Evolutionary conservation across 2,329 filamentous ascomycete species (phyloP).

Genomic region (Podosphaera fusca): DNA sequence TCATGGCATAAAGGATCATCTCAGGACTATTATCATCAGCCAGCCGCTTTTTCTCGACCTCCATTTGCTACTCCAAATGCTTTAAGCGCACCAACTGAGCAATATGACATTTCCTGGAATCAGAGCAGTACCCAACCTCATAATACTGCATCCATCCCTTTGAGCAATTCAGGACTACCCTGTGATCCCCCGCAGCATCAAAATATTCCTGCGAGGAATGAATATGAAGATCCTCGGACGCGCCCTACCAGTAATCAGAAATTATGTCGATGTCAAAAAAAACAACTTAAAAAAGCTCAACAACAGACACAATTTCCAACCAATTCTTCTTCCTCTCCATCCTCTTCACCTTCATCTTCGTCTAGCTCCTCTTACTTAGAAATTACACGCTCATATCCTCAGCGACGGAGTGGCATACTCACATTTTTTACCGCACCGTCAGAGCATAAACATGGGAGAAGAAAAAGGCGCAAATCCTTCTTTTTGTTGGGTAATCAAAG

Average conservation of each 20-base stretch:
- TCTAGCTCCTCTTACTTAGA: conserved; percentile 25
- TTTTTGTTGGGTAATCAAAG: conserved; percentile 33
- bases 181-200: no score
- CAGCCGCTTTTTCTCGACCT: no score
- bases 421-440: conserved; percentile 41
- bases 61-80: no score
- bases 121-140: no score
- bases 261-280: neutral
- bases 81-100: no score
- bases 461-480: conserved; percentile 22
- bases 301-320: neutral
- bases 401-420: conserved; percentile 27
- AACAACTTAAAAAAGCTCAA: neutral
- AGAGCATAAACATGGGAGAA: conserved; percentile 25
- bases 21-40: no score
- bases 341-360: no score
- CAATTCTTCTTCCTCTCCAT: conserved; percentile 6
- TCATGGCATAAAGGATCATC: no score
- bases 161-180: no score
- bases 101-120: no score
- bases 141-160: no score
- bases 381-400: conserved; percentile 33
- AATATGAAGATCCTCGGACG: neutral
- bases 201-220: no score
- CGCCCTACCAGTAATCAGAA: neutral